These are phyloP conservation scores for Asclepias syriaca DNA, from an alignment of 257 asterid species.

Conservation along the genomic window DNA sequence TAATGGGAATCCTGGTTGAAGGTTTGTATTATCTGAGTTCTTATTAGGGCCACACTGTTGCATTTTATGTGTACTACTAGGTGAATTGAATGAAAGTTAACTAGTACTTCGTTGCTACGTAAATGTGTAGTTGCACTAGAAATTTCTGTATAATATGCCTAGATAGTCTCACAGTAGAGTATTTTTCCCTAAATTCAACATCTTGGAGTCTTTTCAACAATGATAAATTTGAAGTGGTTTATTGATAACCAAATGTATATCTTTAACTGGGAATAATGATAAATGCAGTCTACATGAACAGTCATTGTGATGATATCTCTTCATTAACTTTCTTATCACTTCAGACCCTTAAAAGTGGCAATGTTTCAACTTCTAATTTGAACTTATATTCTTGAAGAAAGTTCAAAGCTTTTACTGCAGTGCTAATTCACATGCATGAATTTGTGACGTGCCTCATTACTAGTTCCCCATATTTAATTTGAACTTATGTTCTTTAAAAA, in stretches of 20 bases:
- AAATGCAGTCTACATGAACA: neutral
- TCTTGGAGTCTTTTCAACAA: neutral
- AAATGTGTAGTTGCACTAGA: too few species aligned
- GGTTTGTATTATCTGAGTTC: slow-evolving; percentile 37
- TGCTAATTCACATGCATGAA: neutral
- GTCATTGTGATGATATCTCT: neutral
- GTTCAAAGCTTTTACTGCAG: neutral
- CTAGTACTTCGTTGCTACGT: neutral
- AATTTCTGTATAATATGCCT: neutral
- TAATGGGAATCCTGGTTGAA: slow-evolving; percentile 93
- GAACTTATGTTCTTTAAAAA: too few species aligned
- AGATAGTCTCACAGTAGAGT: neutral
- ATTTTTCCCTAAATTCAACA: neutral
- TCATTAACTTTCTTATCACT: neutral
- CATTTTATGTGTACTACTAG: neutral
- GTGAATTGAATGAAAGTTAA: neutral
- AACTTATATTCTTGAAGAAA: neutral
- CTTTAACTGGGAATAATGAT: neutral
- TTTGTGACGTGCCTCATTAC: neutral
- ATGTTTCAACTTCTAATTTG: neutral
- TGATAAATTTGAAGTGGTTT: neutral
- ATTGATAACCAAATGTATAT: slow-evolving; percentile 3
- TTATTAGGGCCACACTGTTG: neutral
- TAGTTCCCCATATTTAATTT: neutral
- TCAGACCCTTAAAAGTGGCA: neutral